Conservation (phyloP, 2,329 filamentous ascomycete genomes). For the Akanthomyces muscarius region DNA sequence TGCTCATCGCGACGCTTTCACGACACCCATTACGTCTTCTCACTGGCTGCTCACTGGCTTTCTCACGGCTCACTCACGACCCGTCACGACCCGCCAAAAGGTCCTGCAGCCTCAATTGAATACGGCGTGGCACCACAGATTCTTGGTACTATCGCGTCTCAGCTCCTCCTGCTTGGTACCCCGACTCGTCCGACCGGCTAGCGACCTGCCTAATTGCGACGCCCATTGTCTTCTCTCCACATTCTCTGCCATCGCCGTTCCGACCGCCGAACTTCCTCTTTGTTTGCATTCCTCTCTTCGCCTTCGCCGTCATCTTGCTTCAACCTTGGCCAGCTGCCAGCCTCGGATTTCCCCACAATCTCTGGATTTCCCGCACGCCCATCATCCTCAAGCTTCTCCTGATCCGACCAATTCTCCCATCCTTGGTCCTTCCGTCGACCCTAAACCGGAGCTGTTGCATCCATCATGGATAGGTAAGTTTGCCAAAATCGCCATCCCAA, state of each 20-base stretch:
- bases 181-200: background rate
- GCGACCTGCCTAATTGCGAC: constrained; percentile 11
- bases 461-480: constrained; percentile 16
- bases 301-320: background rate
- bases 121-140: no score
- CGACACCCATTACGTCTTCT: background rate
- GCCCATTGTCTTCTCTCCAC: constrained; percentile 3
- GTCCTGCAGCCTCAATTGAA: background rate
- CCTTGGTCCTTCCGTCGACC: constrained; percentile 15
- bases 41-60: background rate
- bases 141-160: background rate
- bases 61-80: background rate
- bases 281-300: background rate
- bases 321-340: background rate
- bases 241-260: constrained; percentile 7
- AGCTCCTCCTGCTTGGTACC: background rate
- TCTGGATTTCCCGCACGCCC: background rate
- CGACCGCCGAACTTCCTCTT: constrained; percentile 6
- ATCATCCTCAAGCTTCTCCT: background rate
- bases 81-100: background rate
- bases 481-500: background rate
- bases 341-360: background rate
- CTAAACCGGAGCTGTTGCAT: constrained; percentile 11
- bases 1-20: background rate
- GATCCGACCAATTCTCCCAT: background rate